Evolutionary conservation across 2,329 filamentous ascomycete species (phyloP).

Genomic region (Ceratocystis lukuohia): DNA sequence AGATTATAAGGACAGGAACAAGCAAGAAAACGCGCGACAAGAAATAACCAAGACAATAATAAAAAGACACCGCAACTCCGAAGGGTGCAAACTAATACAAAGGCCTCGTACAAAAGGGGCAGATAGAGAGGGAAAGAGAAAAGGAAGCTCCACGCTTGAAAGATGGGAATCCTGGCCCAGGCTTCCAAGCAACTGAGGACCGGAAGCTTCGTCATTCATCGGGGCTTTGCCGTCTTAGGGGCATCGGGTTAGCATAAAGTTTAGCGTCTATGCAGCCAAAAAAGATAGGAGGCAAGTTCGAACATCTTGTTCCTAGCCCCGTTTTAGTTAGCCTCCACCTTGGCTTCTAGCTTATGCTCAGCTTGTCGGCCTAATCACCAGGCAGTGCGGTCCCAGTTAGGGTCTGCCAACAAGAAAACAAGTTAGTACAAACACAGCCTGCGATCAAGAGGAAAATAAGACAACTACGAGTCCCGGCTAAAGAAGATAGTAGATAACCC

Average conservation of each 20-base stretch:
- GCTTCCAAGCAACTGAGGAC: neutral
- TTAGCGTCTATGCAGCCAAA: no score
- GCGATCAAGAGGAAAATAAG: neutral
- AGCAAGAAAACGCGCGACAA: neutral
- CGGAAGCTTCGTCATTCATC: neutral
- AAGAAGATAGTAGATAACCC: conserved; percentile 21
- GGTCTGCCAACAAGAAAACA: conserved; percentile 39
- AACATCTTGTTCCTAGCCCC: neutral
- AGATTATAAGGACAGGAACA: neutral
- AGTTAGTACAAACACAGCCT: neutral
- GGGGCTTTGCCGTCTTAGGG: neutral
- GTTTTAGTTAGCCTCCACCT: neutral
- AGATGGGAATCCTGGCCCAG: neutral
- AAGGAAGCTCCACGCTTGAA: neutral
- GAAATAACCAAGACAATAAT: neutral
- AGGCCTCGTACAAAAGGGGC: neutral
- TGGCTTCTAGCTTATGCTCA: neutral
- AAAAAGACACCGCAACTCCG: neutral
- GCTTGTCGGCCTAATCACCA: conserved; percentile 43
- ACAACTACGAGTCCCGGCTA: neutral
- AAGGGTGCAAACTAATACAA: neutral
- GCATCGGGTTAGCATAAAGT: neutral
- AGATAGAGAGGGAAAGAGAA: neutral
- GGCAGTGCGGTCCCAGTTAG: conserved; percentile 81
- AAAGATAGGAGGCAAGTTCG: no score